A percentile compares a stretch with the other conserved stretches of the same genome.
phyloP scores from a whole-genome alignment of 1,139 yeast genomes.

The Arxiozyma bovina region DNA sequence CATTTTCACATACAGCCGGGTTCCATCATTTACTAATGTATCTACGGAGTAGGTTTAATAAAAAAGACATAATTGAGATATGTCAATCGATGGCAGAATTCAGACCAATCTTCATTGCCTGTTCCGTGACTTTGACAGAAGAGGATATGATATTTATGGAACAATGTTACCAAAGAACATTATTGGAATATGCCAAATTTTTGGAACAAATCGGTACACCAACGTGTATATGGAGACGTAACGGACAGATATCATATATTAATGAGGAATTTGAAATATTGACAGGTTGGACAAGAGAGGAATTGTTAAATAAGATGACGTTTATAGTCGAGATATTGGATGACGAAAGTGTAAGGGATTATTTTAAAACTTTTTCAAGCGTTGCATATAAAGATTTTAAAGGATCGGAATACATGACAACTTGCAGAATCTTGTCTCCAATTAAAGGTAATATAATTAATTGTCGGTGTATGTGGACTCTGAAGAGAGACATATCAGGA shows the following conservation, averaged over 20 bases:
- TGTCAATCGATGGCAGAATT: constrained; percentile 85
- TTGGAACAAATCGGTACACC: constrained; percentile 86
- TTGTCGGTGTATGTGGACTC: constrained; percentile 83
- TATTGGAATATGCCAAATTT: constrained; percentile 79
- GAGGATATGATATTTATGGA: constrained; percentile 93
- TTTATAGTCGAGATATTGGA: constrained; percentile 87
- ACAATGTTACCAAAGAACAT: constrained; percentile 86
- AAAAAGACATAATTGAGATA: constrained; percentile 65
- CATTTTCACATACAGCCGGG: constrained; percentile 85
- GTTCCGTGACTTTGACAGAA: constrained; percentile 78
- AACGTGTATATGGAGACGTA: constrained; percentile 88
- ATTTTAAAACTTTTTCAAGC: constrained; percentile 73
- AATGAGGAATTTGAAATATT: constrained; percentile 84
- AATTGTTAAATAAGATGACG: constrained; percentile 52
- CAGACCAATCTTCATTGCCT: constrained; percentile 86
- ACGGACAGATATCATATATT: constrained; percentile 91
- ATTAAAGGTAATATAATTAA: constrained; percentile 38
- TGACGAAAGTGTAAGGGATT: constrained; percentile 76
- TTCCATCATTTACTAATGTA: constrained; percentile 76
- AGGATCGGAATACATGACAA: constrained; percentile 80
- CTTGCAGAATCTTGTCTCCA: constrained; percentile 31
- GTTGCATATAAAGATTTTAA: constrained; percentile 88
- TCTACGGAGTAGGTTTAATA: constrained; percentile 60
- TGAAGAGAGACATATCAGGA: constrained; percentile 87
- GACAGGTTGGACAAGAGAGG: constrained; percentile 80